phyloP scores from a whole-genome alignment of 129 eudicot genomes.

The Flaveria bidentis region DNA sequence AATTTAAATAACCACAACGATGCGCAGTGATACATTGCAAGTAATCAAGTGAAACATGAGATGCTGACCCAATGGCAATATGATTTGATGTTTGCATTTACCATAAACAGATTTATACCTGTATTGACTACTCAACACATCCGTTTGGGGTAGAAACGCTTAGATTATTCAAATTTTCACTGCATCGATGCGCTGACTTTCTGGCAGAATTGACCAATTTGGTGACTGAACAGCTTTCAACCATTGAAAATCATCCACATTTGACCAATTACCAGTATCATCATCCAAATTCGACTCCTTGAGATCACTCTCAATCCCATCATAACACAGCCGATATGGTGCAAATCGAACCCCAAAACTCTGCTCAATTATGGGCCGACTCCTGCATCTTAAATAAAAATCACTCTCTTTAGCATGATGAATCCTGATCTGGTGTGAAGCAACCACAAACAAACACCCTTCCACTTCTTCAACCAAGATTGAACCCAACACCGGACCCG shows the following conservation, averaged over 20 bases:
- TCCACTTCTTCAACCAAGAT: constrained; percentile 80
- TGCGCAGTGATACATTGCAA: too few relatives aligned
- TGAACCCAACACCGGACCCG: constrained; percentile 72
- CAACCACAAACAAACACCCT: constrained; percentile 67
- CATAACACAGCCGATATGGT: constrained; percentile 45
- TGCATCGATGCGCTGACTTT: constrained; percentile 47
- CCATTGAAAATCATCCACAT: constrained; percentile 95
- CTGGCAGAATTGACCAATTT: constrained; percentile 83
- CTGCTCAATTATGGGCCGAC: constrained; percentile 82
- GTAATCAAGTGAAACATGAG: too few relatives aligned
- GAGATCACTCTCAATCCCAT: constrained; percentile 15
- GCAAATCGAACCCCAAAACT: constrained; percentile 75
- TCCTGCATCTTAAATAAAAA: constrained; percentile 71
- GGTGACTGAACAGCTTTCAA: constrained; percentile 86
- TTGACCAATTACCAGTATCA: constrained; percentile 84
- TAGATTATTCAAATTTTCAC: constrained; percentile 30
- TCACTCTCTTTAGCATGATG: constrained; percentile 68
- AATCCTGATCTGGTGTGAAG: constrained; percentile 82
- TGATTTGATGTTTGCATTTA: background rate
- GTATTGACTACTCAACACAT: background rate
- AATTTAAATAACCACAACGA: too few relatives aligned
- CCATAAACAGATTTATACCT: background rate
- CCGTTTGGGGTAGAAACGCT: background rate
- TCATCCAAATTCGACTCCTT: constrained; percentile 61
- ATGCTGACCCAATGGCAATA: background rate